phyloP scores from a whole-genome alignment of 2,329 filamentous ascomycete species.

The Penicillium sp. region DNA sequence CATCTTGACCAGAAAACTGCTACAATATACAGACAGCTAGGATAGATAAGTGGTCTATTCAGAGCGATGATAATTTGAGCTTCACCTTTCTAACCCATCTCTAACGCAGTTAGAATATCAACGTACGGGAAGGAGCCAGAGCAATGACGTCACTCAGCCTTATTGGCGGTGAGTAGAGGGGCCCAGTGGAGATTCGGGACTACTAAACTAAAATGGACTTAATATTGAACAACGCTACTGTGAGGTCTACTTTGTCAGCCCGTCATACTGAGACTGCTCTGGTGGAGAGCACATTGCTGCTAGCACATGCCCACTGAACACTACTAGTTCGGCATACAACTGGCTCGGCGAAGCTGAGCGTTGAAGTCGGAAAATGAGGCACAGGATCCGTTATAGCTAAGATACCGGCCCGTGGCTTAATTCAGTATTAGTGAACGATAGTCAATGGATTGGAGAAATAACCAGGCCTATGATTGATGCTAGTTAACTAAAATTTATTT shows the following conservation, averaged over 20 bases:
- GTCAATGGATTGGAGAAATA: background rate
- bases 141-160: slow-evolving; percentile 1
- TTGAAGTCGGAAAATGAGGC: too few relatives aligned
- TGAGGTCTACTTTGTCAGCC: too few relatives aligned
- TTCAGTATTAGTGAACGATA: background rate
- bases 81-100: background rate
- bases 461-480: background rate
- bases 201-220: background rate
- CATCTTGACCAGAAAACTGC: background rate
- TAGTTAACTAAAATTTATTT: background rate
- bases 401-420: background rate
- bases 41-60: background rate
- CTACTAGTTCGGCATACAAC: background rate
- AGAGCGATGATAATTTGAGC: background rate
- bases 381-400: too few relatives aligned
- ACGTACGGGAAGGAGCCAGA: background rate
- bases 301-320: background rate
- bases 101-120: slow-evolving; percentile 1
- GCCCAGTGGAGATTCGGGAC: background rate
- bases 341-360: background rate
- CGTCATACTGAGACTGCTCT: background rate
- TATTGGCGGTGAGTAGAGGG: slow-evolving; percentile 1
- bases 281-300: background rate
- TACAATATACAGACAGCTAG: background rate
- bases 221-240: slow-evolving; percentile 1